Conservation (phyloP, 768 basidiomycete genomes). For the Termitomyces sp. region DNA sequence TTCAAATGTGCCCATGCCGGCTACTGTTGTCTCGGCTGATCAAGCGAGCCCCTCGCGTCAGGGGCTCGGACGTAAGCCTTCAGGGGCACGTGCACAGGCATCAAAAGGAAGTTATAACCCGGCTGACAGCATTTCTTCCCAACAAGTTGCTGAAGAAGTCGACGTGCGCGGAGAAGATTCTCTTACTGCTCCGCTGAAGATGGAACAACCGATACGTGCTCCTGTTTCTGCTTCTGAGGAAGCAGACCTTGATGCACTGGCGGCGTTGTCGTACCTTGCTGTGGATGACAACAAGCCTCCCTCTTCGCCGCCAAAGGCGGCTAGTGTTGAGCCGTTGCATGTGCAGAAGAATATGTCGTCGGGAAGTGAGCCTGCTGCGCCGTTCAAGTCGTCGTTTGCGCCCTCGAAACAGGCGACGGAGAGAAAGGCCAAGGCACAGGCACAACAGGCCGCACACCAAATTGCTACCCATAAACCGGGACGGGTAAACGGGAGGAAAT, state of each 20-base stretch:
- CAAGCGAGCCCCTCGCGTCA: slow-evolving; percentile 31
- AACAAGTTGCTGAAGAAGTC: slow-evolving; percentile 26
- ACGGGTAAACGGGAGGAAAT: slow-evolving; percentile 56
- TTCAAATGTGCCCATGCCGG: slow-evolving; percentile 8
- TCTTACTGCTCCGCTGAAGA: slow-evolving; percentile 5
- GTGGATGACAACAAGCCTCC: slow-evolving; percentile 32
- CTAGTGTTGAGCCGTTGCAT: slow-evolving; percentile 30
- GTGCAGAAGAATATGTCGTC: slow-evolving; percentile 22
- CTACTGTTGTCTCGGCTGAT: slow-evolving; percentile 15
- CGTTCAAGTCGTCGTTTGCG: slow-evolving; percentile 84
- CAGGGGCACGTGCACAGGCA: slow-evolving; percentile 76
- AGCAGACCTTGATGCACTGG: slow-evolving; percentile 66
- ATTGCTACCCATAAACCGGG: slow-evolving; percentile 76
- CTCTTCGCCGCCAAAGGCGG: slow-evolving; percentile 20
- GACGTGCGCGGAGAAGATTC: slow-evolving; percentile 21
- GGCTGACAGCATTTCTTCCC: slow-evolving; percentile 30
- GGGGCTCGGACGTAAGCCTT: slow-evolving; percentile 63
- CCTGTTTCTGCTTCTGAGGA: slow-evolving; percentile 24
- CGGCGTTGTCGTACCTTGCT: slow-evolving; percentile 73
- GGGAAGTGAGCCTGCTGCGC: slow-evolving; percentile 17
- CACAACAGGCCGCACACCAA: slow-evolving; percentile 76
- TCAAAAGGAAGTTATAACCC: slow-evolving; percentile 35
- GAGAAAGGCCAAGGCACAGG: slow-evolving; percentile 78
- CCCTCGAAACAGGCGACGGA: slow-evolving; percentile 80
- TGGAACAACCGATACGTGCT: slow-evolving; percentile 3